A percentile compares a stretch with the other conserved stretches of the same genome.
phyloP scores from a whole-genome alignment of 257 asterid genomes.

The Gentiana straminea region DNA sequence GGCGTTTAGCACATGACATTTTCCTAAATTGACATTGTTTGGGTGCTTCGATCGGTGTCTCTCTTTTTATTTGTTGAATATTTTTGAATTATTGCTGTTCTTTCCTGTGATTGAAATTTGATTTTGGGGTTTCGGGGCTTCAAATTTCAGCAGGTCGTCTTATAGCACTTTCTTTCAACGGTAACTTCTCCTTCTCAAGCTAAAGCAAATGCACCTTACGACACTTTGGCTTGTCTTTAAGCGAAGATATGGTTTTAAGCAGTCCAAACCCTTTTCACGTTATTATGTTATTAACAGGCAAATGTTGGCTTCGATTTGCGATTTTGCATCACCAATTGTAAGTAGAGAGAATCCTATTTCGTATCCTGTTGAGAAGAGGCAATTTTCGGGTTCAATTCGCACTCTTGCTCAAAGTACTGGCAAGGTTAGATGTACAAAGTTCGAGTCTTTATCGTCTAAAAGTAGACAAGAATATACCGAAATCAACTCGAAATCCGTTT shows the following conservation, averaged over 20 bases:
- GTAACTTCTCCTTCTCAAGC: too few relatives aligned
- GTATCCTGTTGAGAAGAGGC: conserved; percentile 13
- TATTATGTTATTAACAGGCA: conserved; percentile 13
- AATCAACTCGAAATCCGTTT: conserved; percentile 9
- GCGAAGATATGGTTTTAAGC: conserved; percentile 12
- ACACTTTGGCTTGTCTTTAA: background rate
- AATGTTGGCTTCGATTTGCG: conserved; percentile 19
- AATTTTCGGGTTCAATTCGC: conserved; percentile 19
- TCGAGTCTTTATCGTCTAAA: conserved; percentile 7
- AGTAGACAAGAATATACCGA: conserved; percentile 10
- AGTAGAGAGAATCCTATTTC: conserved; percentile 4
- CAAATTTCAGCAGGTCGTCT: too few relatives aligned
- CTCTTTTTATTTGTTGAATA: too few relatives aligned
- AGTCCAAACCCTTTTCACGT: conserved; percentile 8
- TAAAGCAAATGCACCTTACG: too few relatives aligned
- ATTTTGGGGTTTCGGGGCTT: too few relatives aligned
- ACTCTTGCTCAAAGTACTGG: conserved; percentile 12
- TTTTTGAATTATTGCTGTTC: too few relatives aligned
- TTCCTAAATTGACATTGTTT: too few relatives aligned
- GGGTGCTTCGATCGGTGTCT: too few relatives aligned
- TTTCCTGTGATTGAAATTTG: too few relatives aligned
- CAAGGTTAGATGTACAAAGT: conserved; percentile 2
- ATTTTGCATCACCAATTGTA: conserved; percentile 22
- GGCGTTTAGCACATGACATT: too few relatives aligned
- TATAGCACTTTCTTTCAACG: too few relatives aligned